phyloP scores from a whole-genome alignment of 768 basidiomycete species.

The Serendipita vermifera region DNA sequence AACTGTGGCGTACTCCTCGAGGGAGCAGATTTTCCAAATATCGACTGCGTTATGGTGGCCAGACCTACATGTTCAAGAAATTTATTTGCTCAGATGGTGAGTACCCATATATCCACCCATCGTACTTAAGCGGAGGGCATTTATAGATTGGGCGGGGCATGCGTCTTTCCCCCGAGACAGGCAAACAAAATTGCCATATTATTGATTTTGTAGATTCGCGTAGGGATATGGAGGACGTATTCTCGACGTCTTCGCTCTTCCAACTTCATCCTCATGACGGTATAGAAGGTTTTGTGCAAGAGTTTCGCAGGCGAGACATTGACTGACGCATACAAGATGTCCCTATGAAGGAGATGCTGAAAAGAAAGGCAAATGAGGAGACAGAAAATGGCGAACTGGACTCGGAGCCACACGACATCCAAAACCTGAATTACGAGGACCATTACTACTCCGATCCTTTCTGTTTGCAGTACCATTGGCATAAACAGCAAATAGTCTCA shows the following conservation, averaged over 20 bases:
- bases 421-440: slow-evolving; percentile 55
- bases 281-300: slow-evolving; percentile 21
- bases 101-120: slow-evolving; percentile 13
- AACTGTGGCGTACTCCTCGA: slow-evolving; percentile 91
- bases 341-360: slow-evolving; percentile 36
- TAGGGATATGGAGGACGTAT: slow-evolving; percentile 50
- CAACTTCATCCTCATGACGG: slow-evolving; percentile 66
- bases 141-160: slow-evolving; percentile 81
- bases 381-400: slow-evolving; percentile 8
- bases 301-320: too few species aligned
- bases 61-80: slow-evolving; percentile 83
- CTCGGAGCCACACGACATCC: slow-evolving; percentile 28
- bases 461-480: slow-evolving; percentile 25
- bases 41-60: slow-evolving; percentile 85
- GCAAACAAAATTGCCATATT: slow-evolving; percentile 72
- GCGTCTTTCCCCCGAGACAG: slow-evolving; percentile 66
- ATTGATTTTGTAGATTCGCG: slow-evolving; percentile 84
- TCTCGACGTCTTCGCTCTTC: slow-evolving; percentile 71
- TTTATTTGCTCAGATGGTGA: slow-evolving; percentile 84
- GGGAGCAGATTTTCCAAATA: slow-evolving; percentile 91
- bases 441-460: slow-evolving; percentile 68
- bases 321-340: slow-evolving; percentile 31
- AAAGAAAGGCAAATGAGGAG: slow-evolving; percentile 23
- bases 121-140: background rate
- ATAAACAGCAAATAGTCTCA: slow-evolving; percentile 39